Base-by-base conservation (phyloP, 805 yeast species). In the Lipomyces yamanashiensis region DNA sequence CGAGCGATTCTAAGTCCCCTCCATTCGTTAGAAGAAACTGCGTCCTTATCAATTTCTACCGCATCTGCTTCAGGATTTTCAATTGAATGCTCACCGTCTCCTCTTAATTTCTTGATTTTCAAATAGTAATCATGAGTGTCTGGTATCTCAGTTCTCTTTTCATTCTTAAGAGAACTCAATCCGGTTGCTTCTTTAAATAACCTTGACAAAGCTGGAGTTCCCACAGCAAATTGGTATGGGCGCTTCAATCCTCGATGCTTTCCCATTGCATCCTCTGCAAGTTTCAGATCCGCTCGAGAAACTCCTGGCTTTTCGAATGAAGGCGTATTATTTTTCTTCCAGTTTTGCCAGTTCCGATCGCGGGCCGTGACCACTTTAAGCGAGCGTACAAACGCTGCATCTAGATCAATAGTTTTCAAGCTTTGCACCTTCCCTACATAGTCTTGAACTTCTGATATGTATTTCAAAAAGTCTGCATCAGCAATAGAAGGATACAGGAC, bases 171-270 rank as follows among this genome's bases (percentile, higher is more conserved):
- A n/a, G 64, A 48, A 1, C 75, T 74, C 15, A 81, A 53, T 0
- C 84, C 85, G 2, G 80, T 78, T 10, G 69, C 66, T 5, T 74
- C 74, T 54, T 76, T 79, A 83, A 82, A 80, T 28, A 74, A 72
- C 33, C 71, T 70, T 1, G 77, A 62, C 17, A 74, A 66, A 1
- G 72, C 69, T 9, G 76, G 71, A 2, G 76, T 71, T 2, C 77
- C 77, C 75, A 75, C 69, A 5, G 66, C 45, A 62, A 71, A 69
- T 66, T 73, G 66, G 57, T 64, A 74, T 36, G 67, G 70, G 48
- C 73, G 66, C 43, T 66, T 66, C 33, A 66, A 17, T 6, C 53
- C 74, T 47, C 21, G 69, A 62, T 36, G 64, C 41, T 13, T 64
- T 53, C 15, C 58, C 10, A 39, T 40, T 40, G 23, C 52, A 34